A percentile compares a stretch with the other conserved stretches of the same genome.
Evolutionary conservation across 768 basidiomycete genomes (phyloP).

Genomic region (Chlorophyllum brunneum): DNA sequence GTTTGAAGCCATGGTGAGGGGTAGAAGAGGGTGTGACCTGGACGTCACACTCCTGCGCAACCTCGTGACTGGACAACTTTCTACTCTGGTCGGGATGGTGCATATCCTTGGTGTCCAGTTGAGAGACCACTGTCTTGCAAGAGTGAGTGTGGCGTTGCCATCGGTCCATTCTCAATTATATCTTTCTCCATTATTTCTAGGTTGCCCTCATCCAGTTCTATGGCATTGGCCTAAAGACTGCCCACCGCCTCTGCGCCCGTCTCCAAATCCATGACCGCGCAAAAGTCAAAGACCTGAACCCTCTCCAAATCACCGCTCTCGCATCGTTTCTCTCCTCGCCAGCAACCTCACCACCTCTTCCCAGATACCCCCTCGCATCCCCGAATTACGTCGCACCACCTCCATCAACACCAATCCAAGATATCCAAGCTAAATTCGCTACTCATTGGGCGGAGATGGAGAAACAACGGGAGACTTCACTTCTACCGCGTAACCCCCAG

Average conservation of each 20-base stretch:
- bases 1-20: constrained; percentile 58
- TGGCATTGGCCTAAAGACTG: constrained; percentile 75
- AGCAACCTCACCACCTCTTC: constrained; percentile 62
- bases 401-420: constrained; percentile 33
- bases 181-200: constrained; percentile 35
- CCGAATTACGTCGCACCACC: constrained; percentile 47
- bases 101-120: constrained; percentile 85
- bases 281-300: constrained; percentile 77
- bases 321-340: constrained; percentile 94
- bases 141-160: constrained; percentile 44
- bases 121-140: constrained; percentile 70
- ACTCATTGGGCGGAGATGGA: constrained; percentile 20
- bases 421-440: constrained; percentile 38
- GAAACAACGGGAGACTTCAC: constrained; percentile 27
- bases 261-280: constrained; percentile 87
- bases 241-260: constrained; percentile 83
- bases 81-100: constrained; percentile 47
- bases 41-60: constrained; percentile 14
- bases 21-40: constrained; percentile 10
- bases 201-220: constrained; percentile 89
- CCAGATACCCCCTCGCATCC: constrained; percentile 63
- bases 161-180: not conserved
- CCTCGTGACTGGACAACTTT: constrained; percentile 11
- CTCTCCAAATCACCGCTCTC: constrained; percentile 86
- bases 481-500: constrained; percentile 20